Percentiles rank a stretch among this genome's conserved stretches.
phyloP scores from a whole-genome alignment of 2,329 filamentous ascomycete species.

The Exophiala bonariae region DNA sequence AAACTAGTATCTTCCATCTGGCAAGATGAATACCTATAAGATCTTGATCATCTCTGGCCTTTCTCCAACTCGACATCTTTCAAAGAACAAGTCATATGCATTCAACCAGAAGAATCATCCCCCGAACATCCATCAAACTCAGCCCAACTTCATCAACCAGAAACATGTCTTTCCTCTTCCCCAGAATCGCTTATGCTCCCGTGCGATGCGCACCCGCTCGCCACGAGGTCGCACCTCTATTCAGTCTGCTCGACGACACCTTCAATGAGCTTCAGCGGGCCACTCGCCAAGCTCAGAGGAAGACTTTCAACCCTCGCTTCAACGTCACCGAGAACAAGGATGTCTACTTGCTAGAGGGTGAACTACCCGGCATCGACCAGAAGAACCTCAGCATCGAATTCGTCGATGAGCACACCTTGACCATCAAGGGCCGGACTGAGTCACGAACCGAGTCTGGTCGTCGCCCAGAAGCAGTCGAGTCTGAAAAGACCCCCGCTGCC shows the following conservation, averaged over 20 bases:
- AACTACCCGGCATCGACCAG: constrained; percentile 48
- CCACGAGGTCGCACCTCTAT: constrained; percentile 44
- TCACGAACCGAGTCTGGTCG: constrained; percentile 34
- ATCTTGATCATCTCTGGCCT: constrained; percentile 9
- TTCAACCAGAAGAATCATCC: constrained; percentile 21
- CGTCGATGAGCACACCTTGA: constrained; percentile 47
- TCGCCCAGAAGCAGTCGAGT: constrained; percentile 20
- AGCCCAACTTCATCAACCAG: constrained; percentile 20
- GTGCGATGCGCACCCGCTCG: constrained; percentile 24
- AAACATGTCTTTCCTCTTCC: constrained; percentile 42
- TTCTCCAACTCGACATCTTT: constrained; percentile 24
- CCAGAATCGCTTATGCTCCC: constrained; percentile 31
- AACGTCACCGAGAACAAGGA: constrained; percentile 48
- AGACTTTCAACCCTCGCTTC: constrained; percentile 45
- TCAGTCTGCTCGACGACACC: constrained; percentile 48
- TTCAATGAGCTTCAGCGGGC: constrained; percentile 25
- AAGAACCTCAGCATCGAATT: constrained; percentile 50
- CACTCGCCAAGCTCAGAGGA: constrained; percentile 23
- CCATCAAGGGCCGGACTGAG: constrained; percentile 46
- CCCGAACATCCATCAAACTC: constrained; percentile 18
- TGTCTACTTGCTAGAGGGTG: constrained; percentile 49
- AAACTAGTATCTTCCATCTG: constrained; percentile 21
- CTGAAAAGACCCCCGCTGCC: constrained; percentile 19
- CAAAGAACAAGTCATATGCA: constrained; percentile 28
- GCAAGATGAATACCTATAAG: constrained; percentile 22